Conservation (phyloP, 257 asterid species). For the Knoxia roxburghii region DNA sequence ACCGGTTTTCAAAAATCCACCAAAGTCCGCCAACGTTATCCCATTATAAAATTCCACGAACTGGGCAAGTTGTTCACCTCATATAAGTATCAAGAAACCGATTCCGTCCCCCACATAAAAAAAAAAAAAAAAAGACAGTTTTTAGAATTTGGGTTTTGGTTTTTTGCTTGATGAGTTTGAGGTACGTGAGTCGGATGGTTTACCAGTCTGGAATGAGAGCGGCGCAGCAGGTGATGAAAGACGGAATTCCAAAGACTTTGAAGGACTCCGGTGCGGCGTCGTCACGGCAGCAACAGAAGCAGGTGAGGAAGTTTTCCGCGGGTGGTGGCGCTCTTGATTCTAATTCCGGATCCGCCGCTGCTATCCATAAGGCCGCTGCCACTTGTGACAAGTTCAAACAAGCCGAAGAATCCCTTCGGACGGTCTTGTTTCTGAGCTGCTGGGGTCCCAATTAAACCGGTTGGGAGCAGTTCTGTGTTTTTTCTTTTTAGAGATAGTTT, state of each 20-base stretch:
- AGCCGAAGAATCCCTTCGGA: conserved; percentile 55
- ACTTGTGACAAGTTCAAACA: conserved; percentile 28
- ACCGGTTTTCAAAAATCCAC: conserved; percentile 14
- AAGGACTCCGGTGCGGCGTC: conserved; percentile 22
- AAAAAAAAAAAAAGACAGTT: background rate
- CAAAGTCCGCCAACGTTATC: conserved; percentile 2
- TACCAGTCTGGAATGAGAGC: conserved; percentile 27
- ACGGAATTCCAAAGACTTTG: conserved; percentile 29
- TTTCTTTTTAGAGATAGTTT: too few relatives aligned
- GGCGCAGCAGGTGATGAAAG: conserved; percentile 58
- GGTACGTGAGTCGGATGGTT: conserved; percentile 29
- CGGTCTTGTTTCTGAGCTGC: conserved; percentile 60
- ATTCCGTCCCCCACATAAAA: background rate
- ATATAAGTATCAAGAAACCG: too few relatives aligned
- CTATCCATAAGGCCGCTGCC: conserved; percentile 14
- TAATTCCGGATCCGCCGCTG: conserved; percentile 1
- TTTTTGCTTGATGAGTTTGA: background rate
- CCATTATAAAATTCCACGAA: background rate
- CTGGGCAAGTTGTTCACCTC: background rate
- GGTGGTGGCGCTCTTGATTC: conserved; percentile 27
- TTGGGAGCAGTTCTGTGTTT: too few relatives aligned
- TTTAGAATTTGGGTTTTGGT: background rate
- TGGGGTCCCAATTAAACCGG: conserved; percentile 61
- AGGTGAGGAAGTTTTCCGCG: conserved; percentile 24
- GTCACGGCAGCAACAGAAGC: conserved; percentile 10